phyloP scores from a whole-genome alignment of 306 rosid genomes.

The Psophocarpus tetragonolobus region DNA sequence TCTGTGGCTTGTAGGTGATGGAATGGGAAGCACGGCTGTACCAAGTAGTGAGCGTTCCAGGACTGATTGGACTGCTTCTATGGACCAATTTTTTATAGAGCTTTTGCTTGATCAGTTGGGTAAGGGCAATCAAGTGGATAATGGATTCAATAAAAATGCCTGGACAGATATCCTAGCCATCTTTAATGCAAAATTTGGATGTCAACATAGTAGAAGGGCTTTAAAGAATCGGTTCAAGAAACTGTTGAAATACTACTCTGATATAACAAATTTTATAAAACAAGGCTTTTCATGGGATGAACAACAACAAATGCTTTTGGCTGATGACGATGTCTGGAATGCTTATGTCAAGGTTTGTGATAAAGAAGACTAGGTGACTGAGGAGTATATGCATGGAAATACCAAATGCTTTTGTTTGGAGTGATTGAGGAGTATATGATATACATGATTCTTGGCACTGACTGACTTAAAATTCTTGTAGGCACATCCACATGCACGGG shows the following conservation, averaged over 20 bases:
- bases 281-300: constrained; percentile 76
- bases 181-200: constrained; percentile 65
- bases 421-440: constrained; percentile 25
- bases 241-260: constrained; percentile 61
- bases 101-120: constrained; percentile 72
- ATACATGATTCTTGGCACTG: constrained; percentile 5
- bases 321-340: constrained; percentile 70
- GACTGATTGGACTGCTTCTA: constrained; percentile 65
- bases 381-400: constrained; percentile 24
- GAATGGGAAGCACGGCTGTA: constrained; percentile 39
- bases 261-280: constrained; percentile 50
- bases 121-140: constrained; percentile 54
- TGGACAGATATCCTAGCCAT: constrained; percentile 70
- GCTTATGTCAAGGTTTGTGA: constrained; percentile 65
- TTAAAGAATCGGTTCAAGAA: constrained; percentile 70
- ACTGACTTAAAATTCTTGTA: constrained; percentile 35
- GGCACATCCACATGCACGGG: constrained; percentile 65
- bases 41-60: constrained; percentile 53
- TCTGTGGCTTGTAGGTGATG: constrained; percentile 53
- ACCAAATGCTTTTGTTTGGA: too few relatives aligned
- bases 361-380: background rate
- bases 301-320: constrained; percentile 55
- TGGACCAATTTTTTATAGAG: constrained; percentile 73
- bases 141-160: constrained; percentile 61
- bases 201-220: constrained; percentile 65